Evolutionary conservation across 2,329 filamentous ascomycete genomes (phyloP), one percentile per base, ranked within the genome.

Genomic region (Phyllosticta capitalensis): DNA sequence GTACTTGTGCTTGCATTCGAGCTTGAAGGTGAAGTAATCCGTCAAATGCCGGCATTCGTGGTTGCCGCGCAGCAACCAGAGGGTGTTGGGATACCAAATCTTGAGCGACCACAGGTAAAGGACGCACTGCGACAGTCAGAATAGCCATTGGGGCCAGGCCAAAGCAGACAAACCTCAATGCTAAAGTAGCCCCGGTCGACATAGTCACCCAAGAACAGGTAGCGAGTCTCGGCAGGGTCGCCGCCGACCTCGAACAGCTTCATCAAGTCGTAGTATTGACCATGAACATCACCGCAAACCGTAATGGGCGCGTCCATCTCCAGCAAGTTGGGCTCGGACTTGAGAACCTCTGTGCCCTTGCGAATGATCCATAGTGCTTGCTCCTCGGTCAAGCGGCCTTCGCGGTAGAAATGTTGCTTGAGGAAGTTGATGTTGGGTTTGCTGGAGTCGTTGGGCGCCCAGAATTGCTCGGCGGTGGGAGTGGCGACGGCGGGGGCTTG

Each of bases 241-340:
- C 94, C 94, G 65, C 94, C 94, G 56, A 99, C 94, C 76, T 99
- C 94, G 70, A 99, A 99, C 33, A 99, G 82, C 81, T 99, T 99
- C 94, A 99, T 99, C 71, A 99, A 78, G 75, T 99, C 94, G 75
- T 96, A 99, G 79, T 97, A 99, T 78, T 99, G 94, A 66, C 94
- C 94, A 75, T 99, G 94, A 58, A 99, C 92, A 71, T 99, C 94
- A 72, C 94, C 94, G 70, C 94, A 99, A 55, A 99, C 94, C 9
- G 94, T 99, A 71, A 99, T 99, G 63, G 94, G 94, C 49, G 94
- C 94, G 75, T 99, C 94, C 94, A 99, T 99, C 80, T 99, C 94
- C 66, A 99, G 82, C 65, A 99, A 80, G 75, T 97, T 99, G 65
- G 94, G 92, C 78, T 99, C 94, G 63, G 87, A 81, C 70, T 87